Conservation (phyloP, 2,329 filamentous ascomycete genomes). For the Fusarium sp. region DNA sequence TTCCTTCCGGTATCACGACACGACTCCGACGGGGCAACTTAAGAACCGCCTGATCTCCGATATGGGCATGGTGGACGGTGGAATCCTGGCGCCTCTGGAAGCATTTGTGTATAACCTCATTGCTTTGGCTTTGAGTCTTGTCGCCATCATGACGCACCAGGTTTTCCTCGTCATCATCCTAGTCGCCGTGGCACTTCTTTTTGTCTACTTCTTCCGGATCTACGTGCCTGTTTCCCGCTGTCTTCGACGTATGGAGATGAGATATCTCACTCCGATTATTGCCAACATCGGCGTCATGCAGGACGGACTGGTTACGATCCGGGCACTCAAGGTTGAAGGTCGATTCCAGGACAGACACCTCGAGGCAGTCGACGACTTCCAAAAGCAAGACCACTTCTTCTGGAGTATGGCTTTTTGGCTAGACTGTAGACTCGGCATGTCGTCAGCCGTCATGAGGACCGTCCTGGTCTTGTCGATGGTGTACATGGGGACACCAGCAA, state of each 20-base stretch:
- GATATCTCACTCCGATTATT: conserved; percentile 87
- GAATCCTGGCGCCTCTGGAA: conserved; percentile 81
- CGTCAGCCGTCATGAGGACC: conserved; percentile 79
- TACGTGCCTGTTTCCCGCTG: conserved; percentile 89
- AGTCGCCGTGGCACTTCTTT: conserved; percentile 72
- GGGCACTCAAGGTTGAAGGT: conserved; percentile 82
- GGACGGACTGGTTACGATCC: conserved; percentile 87
- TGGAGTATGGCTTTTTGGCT: conserved; percentile 91
- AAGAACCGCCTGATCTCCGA: conserved; percentile 95
- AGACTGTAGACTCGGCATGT: conserved; percentile 74
- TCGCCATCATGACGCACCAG: conserved; percentile 84
- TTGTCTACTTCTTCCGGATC: conserved; percentile 78
- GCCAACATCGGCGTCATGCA: conserved; percentile 92
- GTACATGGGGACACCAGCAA: conserved; percentile 79
- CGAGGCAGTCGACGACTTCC: conserved; percentile 85
- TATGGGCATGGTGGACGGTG: conserved; percentile 88
- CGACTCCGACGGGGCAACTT: conserved; percentile 86
- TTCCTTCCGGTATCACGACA: conserved; percentile 91
- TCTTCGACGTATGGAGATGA: conserved; percentile 87
- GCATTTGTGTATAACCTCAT: conserved; percentile 77
- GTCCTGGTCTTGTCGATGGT: conserved; percentile 80
- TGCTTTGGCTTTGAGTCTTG: conserved; percentile 77
- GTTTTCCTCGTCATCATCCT: conserved; percentile 82
- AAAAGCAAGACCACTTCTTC: conserved; percentile 96
- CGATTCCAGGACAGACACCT: conserved; percentile 87